Base-by-base conservation (phyloP, 2,329 filamentous ascomycete species). In the Aspergillus pseudonomiae region DNA sequence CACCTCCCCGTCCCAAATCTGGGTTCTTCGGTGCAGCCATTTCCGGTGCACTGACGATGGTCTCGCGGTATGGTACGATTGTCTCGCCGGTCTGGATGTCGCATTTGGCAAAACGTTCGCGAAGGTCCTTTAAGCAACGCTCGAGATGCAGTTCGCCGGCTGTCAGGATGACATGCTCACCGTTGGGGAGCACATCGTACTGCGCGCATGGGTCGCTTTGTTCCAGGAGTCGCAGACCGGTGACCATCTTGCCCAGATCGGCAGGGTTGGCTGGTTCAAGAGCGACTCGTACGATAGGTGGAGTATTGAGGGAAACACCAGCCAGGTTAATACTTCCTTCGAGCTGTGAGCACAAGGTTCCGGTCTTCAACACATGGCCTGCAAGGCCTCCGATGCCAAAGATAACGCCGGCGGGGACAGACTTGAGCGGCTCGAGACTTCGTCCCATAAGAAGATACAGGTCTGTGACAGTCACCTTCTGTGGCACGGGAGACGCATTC, bases 391-490 rank as follows among this genome's bases (percentile, higher is more conserved):
- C 93, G 60, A 99, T 95, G 28, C 95, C 95, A 74, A 99, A 98
- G 5, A 99, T 91, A 9, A 96, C 94, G 50, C 95, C 95, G 0
- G 95, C 94, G 6, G 94, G 94, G 0, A 98, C 94, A 0, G 90
- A 91, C 19, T 88, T 86, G 0, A 99, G 85, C 1, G 90, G 86
- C 74, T 98, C 94, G 5, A 99, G 82, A 63, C 91, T 91, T 63
- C 94, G 87, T 34, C 95, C 95, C 95, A 99, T 99, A 60, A 99
- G 88, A 75, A 99, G 89, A 78, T 99, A 99, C 2, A 99, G 83
- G 2, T 92, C 92, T 19, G 89, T 94, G 57, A 99, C 89, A 0
- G 88, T 94, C 43, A 96, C 89, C 74, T 94, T 93, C 68, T 91
- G 86, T 0, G 94, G 93, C 67, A 89, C 86, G 0, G 93, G 92